Base-by-base conservation (phyloP, 2,329 filamentous ascomycete species). In the Colletotrichum tropicale region DNA sequence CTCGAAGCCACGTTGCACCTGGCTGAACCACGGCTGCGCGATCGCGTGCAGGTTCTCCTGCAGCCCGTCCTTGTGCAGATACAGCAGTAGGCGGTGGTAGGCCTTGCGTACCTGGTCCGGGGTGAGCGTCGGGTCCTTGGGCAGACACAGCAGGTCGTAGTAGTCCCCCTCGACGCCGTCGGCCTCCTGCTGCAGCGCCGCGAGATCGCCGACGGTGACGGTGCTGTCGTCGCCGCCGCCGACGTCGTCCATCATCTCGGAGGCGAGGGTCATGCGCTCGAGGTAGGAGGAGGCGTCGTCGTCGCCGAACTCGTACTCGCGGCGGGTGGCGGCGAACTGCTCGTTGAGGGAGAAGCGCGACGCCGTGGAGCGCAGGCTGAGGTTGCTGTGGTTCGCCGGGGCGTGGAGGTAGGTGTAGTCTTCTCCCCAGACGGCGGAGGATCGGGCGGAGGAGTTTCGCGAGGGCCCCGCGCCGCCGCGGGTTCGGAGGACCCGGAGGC, bases 271-370 rank as follows among this genome's bases (percentile, higher is more conserved):
- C 52, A 79, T 78, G 55, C 81, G 81, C 30, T 87, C 86, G 70
- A 85, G 81, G 58, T 88, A 80, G 21, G 87, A 88, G 55, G 86
- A 87, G 24, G 82, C 84, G 76, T 89, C 88, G 78, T 89, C 88
- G 71, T 87, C 87, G 77, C 84, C 87, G 67, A 89, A 87, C 64
- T 88, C 87, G 66, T 85, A 86, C 74, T 89, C 87, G 64, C 83
- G 83, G 36, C 86, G 82, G 8, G 88, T 89, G 43, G 86, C 81
- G 24, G 88, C 87, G 73, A 89, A 89, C 71, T 89, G 87, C 60
- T 88, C 86, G 61, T 84, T 85, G 62, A 89, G 82, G 4, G 88
- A 89, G 80, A 85, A 87, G 61, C 87, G 85, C 30, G 87, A 88
- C 15, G 82, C 82, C n/a, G 81, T 81, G 34, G 84, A 82, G 32